Evolutionary conservation across 768 basidiomycete species (phyloP).

Genomic region (Lactarius quietus): DNA sequence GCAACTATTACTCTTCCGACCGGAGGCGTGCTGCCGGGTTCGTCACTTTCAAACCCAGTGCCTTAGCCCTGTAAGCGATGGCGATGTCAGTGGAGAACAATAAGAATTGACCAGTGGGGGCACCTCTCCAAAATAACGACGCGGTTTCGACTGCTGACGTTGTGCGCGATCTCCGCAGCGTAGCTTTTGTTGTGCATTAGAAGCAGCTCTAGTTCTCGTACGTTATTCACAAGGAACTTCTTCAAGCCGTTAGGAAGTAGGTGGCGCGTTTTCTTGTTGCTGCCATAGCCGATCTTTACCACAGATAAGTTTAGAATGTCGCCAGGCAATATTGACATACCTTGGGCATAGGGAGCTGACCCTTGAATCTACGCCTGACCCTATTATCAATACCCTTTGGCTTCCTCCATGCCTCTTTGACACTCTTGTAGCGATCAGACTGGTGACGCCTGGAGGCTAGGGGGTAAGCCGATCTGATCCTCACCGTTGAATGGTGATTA

Average conservation of each 20-base stretch:
- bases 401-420: slow-evolving; percentile 99
- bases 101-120: slow-evolving; percentile 22
- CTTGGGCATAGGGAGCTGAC: slow-evolving; percentile 95
- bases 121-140: slow-evolving; percentile 85
- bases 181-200: slow-evolving; percentile 98
- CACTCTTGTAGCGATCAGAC: slow-evolving; percentile 94
- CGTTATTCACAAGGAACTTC: slow-evolving; percentile 93
- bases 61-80: slow-evolving; percentile 60
- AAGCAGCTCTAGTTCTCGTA: slow-evolving; percentile 89
- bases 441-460: slow-evolving; percentile 78
- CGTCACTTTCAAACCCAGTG: slow-evolving; percentile 87
- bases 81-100: not conserved
- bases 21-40: slow-evolving; percentile 90
- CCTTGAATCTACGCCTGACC: slow-evolving; percentile 92
- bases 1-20: slow-evolving; percentile 78
- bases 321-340: slow-evolving; percentile 38
- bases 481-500: not conserved
- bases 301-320: not conserved
- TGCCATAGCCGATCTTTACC: slow-evolving; percentile 76
- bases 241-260: slow-evolving; percentile 94
- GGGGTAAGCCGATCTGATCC: not conserved
- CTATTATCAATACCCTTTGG: slow-evolving; percentile 99
- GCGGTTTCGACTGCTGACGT: slow-evolving; percentile 94
- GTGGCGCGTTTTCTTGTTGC: slow-evolving; percentile 95
- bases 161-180: slow-evolving; percentile 95